Evolutionary conservation across 2,329 filamentous ascomycete genomes (phyloP), one percentile per base, ranked within the genome.

Genomic region (Zopfia rhizophila): DNA sequence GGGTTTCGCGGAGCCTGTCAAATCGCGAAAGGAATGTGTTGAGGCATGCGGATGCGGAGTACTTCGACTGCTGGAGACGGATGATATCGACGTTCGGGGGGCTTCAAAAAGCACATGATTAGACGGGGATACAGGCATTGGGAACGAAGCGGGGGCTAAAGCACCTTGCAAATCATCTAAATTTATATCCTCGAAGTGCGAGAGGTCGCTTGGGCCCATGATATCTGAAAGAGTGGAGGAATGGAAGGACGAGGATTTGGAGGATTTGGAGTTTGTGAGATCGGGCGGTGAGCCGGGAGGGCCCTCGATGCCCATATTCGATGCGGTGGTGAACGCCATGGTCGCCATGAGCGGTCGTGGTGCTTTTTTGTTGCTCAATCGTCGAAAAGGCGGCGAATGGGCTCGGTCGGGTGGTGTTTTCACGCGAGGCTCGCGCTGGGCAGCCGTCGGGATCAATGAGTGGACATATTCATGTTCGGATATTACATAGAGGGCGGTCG

Each of bases 171-270:
- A 86, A 60, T 89, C 87, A 49, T 91, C 88, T 21, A 97, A 83
- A 10, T 89, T 90, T 68, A 97, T 96, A 56, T 97, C 93, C 70
- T 97, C 93, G 63, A 97, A 97, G 69, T 97, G 86, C 54, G 85
- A 86, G 46, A 88, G 83, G 65, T 96, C 90, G 63, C 87, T 85
- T 18, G 75, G 72, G 59, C 69, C 67, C 49, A 72, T 69, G 33
- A 72, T 66, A 58, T 90, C 89, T 62, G 91, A 88, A 62, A 84
- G 88, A 51, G 83, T 86, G 45, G 88, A 86, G 25, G 91, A 96
- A 60, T 87, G 88, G 63, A 93, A 89, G 37, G 91, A 96, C 4
- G 90, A 95, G 19, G 91, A 91, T 73, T 94, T 95, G 56, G 90
- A 96, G 53, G 90, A 94, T 72, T 93, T 95, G 50, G 90, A 95